Evolutionary conservation across 345 rosid genomes (phyloP), one percentile per base, ranked within the genome.

Genomic region (Eutrema japonicum): DNA sequence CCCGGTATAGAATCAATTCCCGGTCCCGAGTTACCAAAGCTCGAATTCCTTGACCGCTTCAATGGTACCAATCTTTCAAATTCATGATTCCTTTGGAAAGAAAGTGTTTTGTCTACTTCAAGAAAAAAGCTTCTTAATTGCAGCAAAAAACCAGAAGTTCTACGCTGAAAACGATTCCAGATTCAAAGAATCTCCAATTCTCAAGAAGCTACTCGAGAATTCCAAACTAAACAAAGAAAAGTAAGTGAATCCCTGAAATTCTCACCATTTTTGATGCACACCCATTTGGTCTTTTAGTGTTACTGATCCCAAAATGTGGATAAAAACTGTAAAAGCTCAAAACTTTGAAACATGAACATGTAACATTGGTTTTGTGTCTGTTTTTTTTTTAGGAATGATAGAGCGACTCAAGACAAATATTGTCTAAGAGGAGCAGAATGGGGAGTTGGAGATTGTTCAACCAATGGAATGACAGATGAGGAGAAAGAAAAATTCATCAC

Each of bases 371-470:
- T 29, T 51, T 65, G n/a, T 60, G 58, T 63, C 6, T 45, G 43
- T 27, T 38, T 53, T 1, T 41, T 4, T 32, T 11, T 67, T 11
- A 89, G 98, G 86, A 89, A 93, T 82, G 73, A 71, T 66, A 85
- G 77, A 81, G 80, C 66, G 54, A 83, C 79, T 59, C 86, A 78
- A 69, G 96, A 91, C 83, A 94, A 91, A 66, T 94, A 93, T 70
- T 93, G 98, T 79, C 38, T 91, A 13, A 85, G 98, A 0, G 98
- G 96, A 22, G 97, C 98, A 3, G 97, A 91, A 71, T 91, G 97
- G 97, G 98, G 98, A 5, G 87, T 93, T 0, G 98, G 98, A 68
- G 98, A 94, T 77, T 94, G 98, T 57, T 89, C 98, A 13, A 80
- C 90, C 0, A 95, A 79, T 42, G 96, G 87, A 8, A 91, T 94